Percentiles rank a stretch among this genome's conserved stretches.
Evolutionary conservation across 2,329 filamentous ascomycete genomes (phyloP).

Genomic region (Tolypocladium inflatum): DNA sequence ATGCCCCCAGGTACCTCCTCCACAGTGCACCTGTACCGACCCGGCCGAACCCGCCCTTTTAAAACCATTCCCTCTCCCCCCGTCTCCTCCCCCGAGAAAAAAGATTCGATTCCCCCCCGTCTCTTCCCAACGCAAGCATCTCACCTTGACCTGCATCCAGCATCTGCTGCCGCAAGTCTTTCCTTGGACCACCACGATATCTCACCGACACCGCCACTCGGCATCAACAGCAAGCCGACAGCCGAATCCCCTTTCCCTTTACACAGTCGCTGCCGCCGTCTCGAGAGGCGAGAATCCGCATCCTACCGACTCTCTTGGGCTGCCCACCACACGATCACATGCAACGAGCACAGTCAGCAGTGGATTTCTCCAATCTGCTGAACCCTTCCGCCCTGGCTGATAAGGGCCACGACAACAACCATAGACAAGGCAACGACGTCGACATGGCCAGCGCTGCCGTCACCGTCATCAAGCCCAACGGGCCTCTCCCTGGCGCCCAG

Average conservation of each 20-base stretch:
- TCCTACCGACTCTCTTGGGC: neutral
- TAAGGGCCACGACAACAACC: constrained; percentile 10
- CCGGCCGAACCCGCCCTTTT: constrained; percentile 24
- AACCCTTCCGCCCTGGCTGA: constrained; percentile 39
- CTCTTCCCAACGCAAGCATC: constrained; percentile 8
- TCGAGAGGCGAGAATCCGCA: neutral
- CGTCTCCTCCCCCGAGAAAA: constrained; percentile 8
- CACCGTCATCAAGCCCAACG: constrained; percentile 52
- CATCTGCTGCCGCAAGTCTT: neutral
- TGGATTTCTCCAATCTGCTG: constrained; percentile 68
- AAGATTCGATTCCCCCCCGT: constrained; percentile 8
- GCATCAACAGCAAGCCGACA: neutral
- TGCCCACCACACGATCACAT: constrained; percentile 43
- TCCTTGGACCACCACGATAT: neutral
- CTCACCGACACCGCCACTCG: neutral
- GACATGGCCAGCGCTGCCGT: constrained; percentile 43
- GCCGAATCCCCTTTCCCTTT: neutral
- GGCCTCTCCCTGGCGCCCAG: constrained; percentile 53
- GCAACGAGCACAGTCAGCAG: constrained; percentile 64
- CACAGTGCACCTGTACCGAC: constrained; percentile 11
- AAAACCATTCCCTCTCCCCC: constrained; percentile 16
- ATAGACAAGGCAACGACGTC: constrained; percentile 22
- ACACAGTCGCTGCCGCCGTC: neutral
- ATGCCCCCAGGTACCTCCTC: constrained; percentile 2
- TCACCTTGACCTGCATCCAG: constrained; percentile 1